Evolutionary conservation across 2,329 filamentous ascomycete genomes (phyloP), one percentile per base, ranked within the genome.

Genomic region (Stenocarpella maydis): DNA sequence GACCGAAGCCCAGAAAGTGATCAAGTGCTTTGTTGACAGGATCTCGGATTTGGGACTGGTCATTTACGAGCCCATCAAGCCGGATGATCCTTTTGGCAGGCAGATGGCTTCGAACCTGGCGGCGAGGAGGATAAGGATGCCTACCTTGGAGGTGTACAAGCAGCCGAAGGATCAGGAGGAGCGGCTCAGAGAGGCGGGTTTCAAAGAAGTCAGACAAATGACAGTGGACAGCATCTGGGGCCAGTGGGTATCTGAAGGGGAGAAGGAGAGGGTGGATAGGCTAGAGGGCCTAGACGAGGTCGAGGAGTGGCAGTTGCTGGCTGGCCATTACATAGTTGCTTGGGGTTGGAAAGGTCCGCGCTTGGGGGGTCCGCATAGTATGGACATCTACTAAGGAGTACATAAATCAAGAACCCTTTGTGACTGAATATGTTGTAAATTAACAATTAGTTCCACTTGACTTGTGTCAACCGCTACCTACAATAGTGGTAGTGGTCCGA

Each of bases 101-200:
- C 95, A 94, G 73, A 99, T 99, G 96, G 89, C 95, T 0, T 89
- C 92, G 2, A 99, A 99, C 76, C 88, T 99, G 0, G 92, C 92
- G 0, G 87, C 92, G 3, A 87, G 96, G 21, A 90, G 91, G 7
- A 97, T 99, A 65, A 86, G 88, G 28, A 91, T 99, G 82, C 94
- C 95, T 43, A 97, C 95, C 0, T 80, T 99, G 53, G 86, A 91
- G 28, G 85, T 83, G 47, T 98, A 95, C 79, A 88, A 87, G 28
- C 87, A 90, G 14, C 83, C 93, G 0, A 79, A 80, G 5, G 88
- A 91, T 63, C 95, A 99, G 78, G 86, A 89, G 69, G 78, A 82
- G 43, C 85, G 96, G 43, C 79, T 99, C 67, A 81, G 78, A 9
- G 81, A 85, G 3, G 88, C 91, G 10, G 93, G 93, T 0, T 92